A percentile compares a stretch with the other conserved stretches of the same genome.
Evolutionary conservation across 2,329 filamentous ascomycete genomes (phyloP).

Genomic region (Trichoderma endophyticum): DNA sequence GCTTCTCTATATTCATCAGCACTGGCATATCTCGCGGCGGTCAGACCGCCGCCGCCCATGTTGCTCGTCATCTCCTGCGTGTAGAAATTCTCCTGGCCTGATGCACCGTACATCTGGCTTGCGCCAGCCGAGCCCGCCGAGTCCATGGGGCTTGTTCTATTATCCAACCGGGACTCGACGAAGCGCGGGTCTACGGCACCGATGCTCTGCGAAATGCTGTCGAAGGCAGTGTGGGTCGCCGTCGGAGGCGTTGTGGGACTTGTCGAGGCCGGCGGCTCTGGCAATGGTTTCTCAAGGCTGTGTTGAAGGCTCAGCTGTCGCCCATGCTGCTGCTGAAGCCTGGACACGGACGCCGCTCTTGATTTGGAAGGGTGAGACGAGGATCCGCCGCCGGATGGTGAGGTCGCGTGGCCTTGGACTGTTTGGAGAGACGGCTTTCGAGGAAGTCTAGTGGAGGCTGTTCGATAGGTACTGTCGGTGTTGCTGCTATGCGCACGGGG

Average conservation of each 20-base stretch:
- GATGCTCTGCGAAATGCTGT: conserved; percentile 32
- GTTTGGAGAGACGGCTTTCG: conserved; percentile 40
- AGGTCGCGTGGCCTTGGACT: conserved; percentile 12
- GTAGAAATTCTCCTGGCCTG: conserved; percentile 31
- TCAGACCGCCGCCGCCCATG: conserved; percentile 42
- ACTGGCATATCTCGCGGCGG: conserved; percentile 42
- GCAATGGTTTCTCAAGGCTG: conserved; percentile 57
- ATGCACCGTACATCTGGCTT: conserved; percentile 36
- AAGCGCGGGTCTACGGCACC: conserved; percentile 14
- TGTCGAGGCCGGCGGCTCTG: conserved; percentile 41
- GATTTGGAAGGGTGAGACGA: conserved; percentile 4
- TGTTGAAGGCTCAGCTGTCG: conserved; percentile 53
- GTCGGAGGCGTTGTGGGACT: conserved; percentile 32
- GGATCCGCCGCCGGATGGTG: not conserved
- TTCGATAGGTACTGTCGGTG: conserved; percentile 52
- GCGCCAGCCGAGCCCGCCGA: conserved; percentile 35
- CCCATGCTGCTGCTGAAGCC: conserved; percentile 47
- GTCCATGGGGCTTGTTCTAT: conserved; percentile 49
- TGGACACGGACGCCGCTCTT: conserved; percentile 22
- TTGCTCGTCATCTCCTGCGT: conserved; percentile 43
- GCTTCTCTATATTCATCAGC: conserved; percentile 35
- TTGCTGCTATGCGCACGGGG: conserved; percentile 36
- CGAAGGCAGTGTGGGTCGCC: conserved; percentile 28
- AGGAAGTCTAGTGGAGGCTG: conserved; percentile 42
- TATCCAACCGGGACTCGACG: conserved; percentile 35